Evolutionary conservation across 2,329 filamentous ascomycete genomes (phyloP).

Genomic region (Alternaria arbusti): DNA sequence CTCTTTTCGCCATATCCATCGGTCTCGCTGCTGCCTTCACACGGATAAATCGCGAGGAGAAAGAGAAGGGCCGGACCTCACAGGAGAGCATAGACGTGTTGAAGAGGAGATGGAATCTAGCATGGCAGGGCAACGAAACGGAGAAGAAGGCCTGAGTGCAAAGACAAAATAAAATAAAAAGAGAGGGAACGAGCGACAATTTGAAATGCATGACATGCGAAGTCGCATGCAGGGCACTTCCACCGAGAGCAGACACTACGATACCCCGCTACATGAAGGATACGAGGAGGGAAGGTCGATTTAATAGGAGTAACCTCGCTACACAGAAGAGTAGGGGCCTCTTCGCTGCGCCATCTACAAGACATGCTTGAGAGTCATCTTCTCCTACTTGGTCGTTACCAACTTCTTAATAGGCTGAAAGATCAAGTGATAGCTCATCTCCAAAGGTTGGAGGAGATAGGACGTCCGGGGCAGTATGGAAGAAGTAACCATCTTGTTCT

Average conservation of each 20-base stretch:
- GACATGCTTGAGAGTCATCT: neutral
- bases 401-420: neutral
- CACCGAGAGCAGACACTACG: neutral
- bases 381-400: neutral
- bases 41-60: slow-evolving; percentile 55
- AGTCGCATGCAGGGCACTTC: neutral
- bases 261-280: neutral
- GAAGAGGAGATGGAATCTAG: slow-evolving; percentile 47
- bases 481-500: neutral
- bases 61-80: slow-evolving; percentile 52
- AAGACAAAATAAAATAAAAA: neutral
- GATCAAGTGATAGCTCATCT: neutral
- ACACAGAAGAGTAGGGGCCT: too few relatives aligned
- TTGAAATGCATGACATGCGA: neutral
- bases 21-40: slow-evolving; percentile 53
- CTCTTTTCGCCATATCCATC: slow-evolving; percentile 57
- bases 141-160: neutral
- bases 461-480: neutral
- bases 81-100: slow-evolving; percentile 49
- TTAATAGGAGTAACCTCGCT: neutral
- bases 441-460: neutral
- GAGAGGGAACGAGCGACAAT: too few relatives aligned
- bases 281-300: neutral
- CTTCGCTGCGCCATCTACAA: neutral
- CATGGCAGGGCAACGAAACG: slow-evolving; percentile 28